Evolutionary conservation across 139 green algal species (phyloP).

Genomic region (Chlorella sp.): DNA sequence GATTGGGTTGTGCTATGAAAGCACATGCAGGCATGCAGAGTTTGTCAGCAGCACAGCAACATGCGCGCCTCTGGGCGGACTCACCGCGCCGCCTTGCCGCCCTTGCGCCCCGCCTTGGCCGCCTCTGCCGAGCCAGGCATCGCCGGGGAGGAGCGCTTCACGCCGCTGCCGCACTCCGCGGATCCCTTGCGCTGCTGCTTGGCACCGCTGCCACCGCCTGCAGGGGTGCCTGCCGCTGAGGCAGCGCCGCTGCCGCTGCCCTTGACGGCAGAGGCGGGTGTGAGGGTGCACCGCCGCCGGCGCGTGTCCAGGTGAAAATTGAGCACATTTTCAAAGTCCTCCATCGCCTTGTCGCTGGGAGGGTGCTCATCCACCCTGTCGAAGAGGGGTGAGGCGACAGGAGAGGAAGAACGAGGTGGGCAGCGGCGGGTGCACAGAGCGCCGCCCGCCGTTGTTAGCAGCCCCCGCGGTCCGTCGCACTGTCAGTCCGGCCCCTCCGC

Average conservation of each 20-base stretch:
- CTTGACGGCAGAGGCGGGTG: neutral
- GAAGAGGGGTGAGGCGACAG: neutral
- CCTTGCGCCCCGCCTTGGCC: neutral
- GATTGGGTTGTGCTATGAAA: neutral
- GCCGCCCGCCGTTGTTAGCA: neutral
- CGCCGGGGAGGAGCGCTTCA: constrained; percentile 11
- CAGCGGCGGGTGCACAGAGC: neutral
- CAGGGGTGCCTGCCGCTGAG: neutral
- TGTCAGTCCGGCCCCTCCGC: neutral
- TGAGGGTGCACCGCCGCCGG: constrained; percentile 17
- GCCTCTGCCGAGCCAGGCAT: neutral
- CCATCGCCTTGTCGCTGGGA: constrained; percentile 56
- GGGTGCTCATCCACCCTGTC: constrained; percentile 60
- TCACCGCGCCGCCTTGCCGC: constrained; percentile 17
- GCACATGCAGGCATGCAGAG: neutral
- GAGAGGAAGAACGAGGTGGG: neutral
- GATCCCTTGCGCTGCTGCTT: neutral
- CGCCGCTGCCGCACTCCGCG: neutral
- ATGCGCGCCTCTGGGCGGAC: neutral
- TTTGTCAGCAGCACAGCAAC: neutral
- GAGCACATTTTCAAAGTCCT: constrained; percentile 58
- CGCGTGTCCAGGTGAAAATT: constrained; percentile 29
- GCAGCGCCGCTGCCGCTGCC: neutral
- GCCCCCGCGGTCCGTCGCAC: neutral
- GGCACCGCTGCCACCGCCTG: neutral